Base-by-base conservation (phyloP, 192 early-diverging fungal genomes). In the Backusella luteola region DNA sequence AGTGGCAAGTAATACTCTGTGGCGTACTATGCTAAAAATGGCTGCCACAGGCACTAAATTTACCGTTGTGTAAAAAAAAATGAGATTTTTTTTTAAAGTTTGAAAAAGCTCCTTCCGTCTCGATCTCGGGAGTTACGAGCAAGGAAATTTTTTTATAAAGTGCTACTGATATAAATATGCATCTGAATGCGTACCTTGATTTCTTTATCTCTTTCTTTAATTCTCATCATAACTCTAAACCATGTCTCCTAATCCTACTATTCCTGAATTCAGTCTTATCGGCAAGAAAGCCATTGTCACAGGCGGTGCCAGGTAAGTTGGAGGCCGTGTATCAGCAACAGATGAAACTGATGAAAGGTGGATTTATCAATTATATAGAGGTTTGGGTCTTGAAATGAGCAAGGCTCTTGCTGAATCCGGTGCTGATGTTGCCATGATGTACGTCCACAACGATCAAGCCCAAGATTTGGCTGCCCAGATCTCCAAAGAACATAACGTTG, bases 381-480 rank as follows among this genome's bases (percentile, higher is more conserved):
- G 32, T 32, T 32, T 32, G 0, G 80, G 80, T 21, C 71, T 81
- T 35, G 76, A 77, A 32, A 77, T 81, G 80, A 72, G 67, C 53
- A 81, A 75, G 34, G 80, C 76, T 66, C 73, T 81, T 8, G 80
- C 80, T 42, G 80, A 71, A 23, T 76, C 80, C 32, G 80, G 80
- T 34, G 80, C 80, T 23, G 46, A 81, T 14, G 80, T 81, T 42
- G 80, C 80, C 23, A 63, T 81, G 68, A 81, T 75, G 72, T 81
- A 81, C 34, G 80, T 81, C 44, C 77, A 76, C 3, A 77, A 67
- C 41, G 76, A 77, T n/a, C 39, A 76, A 38, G 77, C 80, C 29
- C 73, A 77, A 23, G 73, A 81, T 6, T 72, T 69, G 21, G 80
- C 80, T 71, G 69, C 53, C 0, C 73, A 68, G 1, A 75, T 81